phyloP scores from a whole-genome alignment of 495 filamentous ascomycete species.

The Penicillium cinerascens region DNA sequence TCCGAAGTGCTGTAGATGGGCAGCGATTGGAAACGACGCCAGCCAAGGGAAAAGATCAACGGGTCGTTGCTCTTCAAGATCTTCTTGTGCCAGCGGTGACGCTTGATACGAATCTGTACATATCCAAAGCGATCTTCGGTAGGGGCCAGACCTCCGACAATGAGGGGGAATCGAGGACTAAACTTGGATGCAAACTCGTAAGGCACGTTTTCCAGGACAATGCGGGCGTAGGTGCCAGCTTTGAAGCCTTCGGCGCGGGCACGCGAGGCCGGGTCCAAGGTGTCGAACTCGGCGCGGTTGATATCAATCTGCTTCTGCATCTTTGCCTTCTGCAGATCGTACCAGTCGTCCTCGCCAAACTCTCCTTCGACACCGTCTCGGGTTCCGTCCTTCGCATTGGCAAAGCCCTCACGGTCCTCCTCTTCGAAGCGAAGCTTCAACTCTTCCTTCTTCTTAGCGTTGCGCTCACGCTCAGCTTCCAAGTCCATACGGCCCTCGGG shows the following conservation, averaged over 20 bases:
- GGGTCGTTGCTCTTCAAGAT: slow-evolving; percentile 97
- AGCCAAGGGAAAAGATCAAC: slow-evolving; percentile 95
- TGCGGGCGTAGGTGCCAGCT: slow-evolving; percentile 90
- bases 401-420: slow-evolving; percentile 90
- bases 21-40: slow-evolving; percentile 88
- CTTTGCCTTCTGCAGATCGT: slow-evolving; percentile 90
- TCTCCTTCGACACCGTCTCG: slow-evolving; percentile 60
- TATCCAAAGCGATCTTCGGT: slow-evolving; percentile 95
- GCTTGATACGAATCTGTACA: slow-evolving; percentile 92
- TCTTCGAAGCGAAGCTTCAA: slow-evolving; percentile 92
- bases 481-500: slow-evolving; percentile 45
- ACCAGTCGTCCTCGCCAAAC: slow-evolving; percentile 98
- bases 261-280: slow-evolving; percentile 75
- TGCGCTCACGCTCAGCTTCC: slow-evolving; percentile 83
- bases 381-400: slow-evolving; percentile 74
- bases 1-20: slow-evolving; percentile 95
- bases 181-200: slow-evolving; percentile 90
- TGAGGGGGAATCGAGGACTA: slow-evolving; percentile 76
- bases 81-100: slow-evolving; percentile 98
- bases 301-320: slow-evolving; percentile 92
- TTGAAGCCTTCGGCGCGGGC: slow-evolving; percentile 81
- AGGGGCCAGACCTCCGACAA: slow-evolving; percentile 83
- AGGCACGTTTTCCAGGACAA: slow-evolving; percentile 82
- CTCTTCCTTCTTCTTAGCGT: slow-evolving; percentile 90
- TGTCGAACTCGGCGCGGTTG: slow-evolving; percentile 88